Percentiles rank a stretch among this genome's conserved stretches.
phyloP scores from a whole-genome alignment of 139 green algal species.

The Chlamydomonas applanata region DNA sequence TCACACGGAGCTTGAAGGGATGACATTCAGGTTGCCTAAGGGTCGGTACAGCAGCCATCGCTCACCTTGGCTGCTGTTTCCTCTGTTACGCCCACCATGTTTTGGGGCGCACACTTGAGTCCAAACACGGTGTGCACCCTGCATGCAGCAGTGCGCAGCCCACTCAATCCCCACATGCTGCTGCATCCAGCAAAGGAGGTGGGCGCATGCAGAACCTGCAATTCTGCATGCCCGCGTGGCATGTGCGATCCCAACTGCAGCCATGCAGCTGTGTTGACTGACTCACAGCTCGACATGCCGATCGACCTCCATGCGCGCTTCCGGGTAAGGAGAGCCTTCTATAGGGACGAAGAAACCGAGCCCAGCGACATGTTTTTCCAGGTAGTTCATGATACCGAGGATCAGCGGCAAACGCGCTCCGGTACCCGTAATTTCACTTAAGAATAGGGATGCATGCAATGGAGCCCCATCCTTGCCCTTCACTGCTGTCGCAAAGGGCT shows the following conservation, averaged over 20 bases:
- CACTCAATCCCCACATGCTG: neutral
- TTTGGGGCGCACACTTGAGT: slow-evolving; percentile 18
- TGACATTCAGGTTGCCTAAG: too few species aligned
- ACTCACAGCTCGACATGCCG: slow-evolving; percentile 47
- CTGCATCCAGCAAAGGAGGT: neutral
- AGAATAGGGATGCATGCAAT: too few species aligned
- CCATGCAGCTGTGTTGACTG: neutral
- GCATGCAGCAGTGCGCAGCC: slow-evolving; percentile 8
- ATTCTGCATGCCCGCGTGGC: too few species aligned
- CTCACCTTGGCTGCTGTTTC: neutral
- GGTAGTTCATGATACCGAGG: slow-evolving; percentile 65
- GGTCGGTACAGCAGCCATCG: slow-evolving; percentile 2
- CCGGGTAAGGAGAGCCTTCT: slow-evolving; percentile 23
- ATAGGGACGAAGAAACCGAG: slow-evolving; percentile 63
- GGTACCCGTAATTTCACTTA: too few species aligned
- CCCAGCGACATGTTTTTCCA: slow-evolving; percentile 43
- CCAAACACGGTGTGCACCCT: slow-evolving; percentile 32
- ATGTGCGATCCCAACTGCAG: neutral
- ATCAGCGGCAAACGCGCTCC: slow-evolving; percentile 38
- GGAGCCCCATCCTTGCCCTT: too few species aligned
- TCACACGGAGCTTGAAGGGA: too few species aligned
- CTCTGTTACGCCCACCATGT: neutral
- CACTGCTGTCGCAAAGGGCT: too few species aligned
- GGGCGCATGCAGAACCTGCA: neutral
- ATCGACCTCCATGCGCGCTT: slow-evolving; percentile 2